phyloP scores from a whole-genome alignment of 805 yeast species.

The Monosporozyma unispora region DNA sequence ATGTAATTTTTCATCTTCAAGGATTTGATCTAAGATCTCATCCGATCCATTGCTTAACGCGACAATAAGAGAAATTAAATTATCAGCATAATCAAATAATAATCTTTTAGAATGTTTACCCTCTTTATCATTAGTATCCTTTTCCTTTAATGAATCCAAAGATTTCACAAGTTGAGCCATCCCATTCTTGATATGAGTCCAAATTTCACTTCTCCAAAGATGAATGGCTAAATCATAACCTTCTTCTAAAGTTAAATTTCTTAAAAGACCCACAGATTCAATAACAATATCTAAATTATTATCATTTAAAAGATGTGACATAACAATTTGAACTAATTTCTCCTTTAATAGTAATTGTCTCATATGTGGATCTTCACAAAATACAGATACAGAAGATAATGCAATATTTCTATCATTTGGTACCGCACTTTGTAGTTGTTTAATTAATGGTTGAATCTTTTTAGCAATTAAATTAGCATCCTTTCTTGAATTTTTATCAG shows the following conservation, averaged over 20 bases:
- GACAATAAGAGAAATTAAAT: constrained; percentile 57
- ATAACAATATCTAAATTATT: constrained; percentile 65
- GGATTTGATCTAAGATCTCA: constrained; percentile 41
- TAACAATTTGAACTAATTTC: constrained; percentile 50
- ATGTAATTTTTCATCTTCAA: constrained; percentile 21
- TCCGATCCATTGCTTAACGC: constrained; percentile 59
- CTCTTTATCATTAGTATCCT: constrained; percentile 2
- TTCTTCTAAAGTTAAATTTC: constrained; percentile 76
- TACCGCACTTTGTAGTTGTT: constrained; percentile 50
- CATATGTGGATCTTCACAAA: constrained; percentile 60
- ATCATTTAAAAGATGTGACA: constrained; percentile 61
- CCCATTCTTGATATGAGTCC: constrained; percentile 49
- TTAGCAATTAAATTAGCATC: constrained; percentile 43
- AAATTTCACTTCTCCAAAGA: constrained; percentile 70
- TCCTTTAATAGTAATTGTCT: constrained; percentile 62
- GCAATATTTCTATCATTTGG: constrained; percentile 75
- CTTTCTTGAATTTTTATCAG: constrained; percentile 26
- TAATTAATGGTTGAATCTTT: constrained; percentile 59
- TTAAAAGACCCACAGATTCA: constrained; percentile 70
- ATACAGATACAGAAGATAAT: constrained; percentile 56
- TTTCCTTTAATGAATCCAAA: constrained; percentile 31
- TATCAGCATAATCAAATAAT: constrained; percentile 62
- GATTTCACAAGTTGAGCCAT: constrained; percentile 44
- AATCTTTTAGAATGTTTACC: constrained; percentile 36
- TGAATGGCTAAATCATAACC: constrained; percentile 74